phyloP scores from a whole-genome alignment of 2,329 filamentous ascomycete species.

The Aureobasidium sp. region DNA sequence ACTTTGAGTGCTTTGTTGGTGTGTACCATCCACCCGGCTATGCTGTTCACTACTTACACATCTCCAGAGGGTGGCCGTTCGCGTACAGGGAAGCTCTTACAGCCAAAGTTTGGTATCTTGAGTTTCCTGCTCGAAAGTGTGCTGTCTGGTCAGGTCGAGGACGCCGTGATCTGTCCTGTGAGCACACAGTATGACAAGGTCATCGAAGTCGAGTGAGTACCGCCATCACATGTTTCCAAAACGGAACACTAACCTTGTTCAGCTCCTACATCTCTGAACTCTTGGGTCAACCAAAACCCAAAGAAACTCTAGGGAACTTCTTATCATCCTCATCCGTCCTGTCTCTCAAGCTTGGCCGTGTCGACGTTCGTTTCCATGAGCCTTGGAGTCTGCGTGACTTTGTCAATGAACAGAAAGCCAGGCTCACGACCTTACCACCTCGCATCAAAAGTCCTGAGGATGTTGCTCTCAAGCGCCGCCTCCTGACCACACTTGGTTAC shows the following conservation, averaged over 20 bases:
- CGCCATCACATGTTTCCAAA: not conserved
- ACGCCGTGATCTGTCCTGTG: constrained; percentile 90
- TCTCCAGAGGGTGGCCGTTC: constrained; percentile 73
- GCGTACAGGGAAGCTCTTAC: constrained; percentile 83
- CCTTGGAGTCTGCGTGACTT: constrained; percentile 87
- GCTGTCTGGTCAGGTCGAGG: constrained; percentile 77
- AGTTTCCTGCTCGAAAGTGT: constrained; percentile 88
- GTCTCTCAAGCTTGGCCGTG: constrained; percentile 78
- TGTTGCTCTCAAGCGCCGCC: constrained; percentile 51
- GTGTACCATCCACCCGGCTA: not conserved
- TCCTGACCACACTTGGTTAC: constrained; percentile 84
- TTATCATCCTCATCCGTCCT: constrained; percentile 83
- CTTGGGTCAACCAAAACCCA: constrained; percentile 87
- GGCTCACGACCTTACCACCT: constrained; percentile 37
- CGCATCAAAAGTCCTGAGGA: constrained; percentile 35
- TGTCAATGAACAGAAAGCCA: constrained; percentile 65
- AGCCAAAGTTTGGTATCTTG: constrained; percentile 92
- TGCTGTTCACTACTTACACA: not conserved
- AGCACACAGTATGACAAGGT: constrained; percentile 99
- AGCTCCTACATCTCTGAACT: constrained; percentile 88
- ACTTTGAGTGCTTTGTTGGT: constrained; percentile 87
- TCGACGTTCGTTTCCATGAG: constrained; percentile 93
- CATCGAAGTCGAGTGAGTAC: constrained; percentile 72
- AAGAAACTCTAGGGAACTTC: constrained; percentile 87
- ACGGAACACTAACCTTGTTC: constrained; percentile 3